Conservation (phyloP, 2,329 filamentous ascomycete genomes). For the Microdochium nivale region DNA sequence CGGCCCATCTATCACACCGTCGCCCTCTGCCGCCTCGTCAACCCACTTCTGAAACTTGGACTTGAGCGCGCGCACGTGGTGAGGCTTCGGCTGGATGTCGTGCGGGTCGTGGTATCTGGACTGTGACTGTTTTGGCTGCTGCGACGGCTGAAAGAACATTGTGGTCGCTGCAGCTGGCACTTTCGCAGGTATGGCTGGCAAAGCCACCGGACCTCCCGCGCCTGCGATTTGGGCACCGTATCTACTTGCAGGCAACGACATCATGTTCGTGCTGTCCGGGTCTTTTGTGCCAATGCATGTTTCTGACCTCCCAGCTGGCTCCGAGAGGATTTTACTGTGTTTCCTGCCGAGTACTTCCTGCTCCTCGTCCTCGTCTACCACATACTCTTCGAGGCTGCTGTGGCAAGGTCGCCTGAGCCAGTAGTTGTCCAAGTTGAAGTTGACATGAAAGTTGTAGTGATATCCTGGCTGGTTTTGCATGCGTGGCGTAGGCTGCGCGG, state of each 20-base stretch:
- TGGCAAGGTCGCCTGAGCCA: conserved; percentile 31
- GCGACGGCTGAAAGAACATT: background rate
- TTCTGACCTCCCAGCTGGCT: background rate
- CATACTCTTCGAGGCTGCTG: conserved; percentile 16
- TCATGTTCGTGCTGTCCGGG: too few relatives aligned
- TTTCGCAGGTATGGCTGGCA: background rate
- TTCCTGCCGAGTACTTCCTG: conserved; percentile 4
- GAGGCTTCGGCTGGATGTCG: conserved; percentile 16
- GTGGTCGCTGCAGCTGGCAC: background rate
- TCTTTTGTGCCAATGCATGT: too few relatives aligned
- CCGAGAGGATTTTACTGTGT: too few relatives aligned
- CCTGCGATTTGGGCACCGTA: too few relatives aligned
- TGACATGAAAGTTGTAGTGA: conserved; percentile 37
- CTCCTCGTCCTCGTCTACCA: conserved; percentile 12
- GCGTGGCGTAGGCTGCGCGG: conserved; percentile 28
- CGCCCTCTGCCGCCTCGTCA: conserved; percentile 11
- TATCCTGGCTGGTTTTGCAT: conserved; percentile 27
- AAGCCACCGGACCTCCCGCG: too few relatives aligned
- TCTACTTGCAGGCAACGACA: too few relatives aligned
- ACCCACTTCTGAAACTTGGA: conserved; percentile 19
- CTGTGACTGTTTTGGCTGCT: conserved; percentile 12
- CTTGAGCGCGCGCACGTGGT: conserved; percentile 19
- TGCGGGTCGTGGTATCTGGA: conserved; percentile 4
- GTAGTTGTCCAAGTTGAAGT: conserved; percentile 33
- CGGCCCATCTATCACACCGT: background rate